Evolutionary conservation across 1,284 basidiomycete species (phyloP), one percentile per base, ranked within the genome.

Genomic region (Hemileia vastatrix): DNA sequence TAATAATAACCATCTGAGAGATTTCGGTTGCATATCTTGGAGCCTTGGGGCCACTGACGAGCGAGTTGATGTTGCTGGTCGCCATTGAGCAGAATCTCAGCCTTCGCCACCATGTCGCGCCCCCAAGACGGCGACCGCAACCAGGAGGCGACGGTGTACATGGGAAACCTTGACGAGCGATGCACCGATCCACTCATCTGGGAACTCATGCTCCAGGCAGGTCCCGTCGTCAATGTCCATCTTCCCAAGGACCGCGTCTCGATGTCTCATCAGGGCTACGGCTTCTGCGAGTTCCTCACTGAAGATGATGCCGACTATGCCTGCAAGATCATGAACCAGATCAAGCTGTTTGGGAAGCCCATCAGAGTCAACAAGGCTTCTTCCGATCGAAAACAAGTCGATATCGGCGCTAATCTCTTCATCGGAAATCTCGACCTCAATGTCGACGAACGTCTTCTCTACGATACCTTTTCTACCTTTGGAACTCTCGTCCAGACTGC

Each of bases 251-350:
- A 98, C 78, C 86, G 94, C 69, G 91, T 98, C 67, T 95, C 92
- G 9, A 93, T 93, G 86, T 82, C 88, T 2, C 94, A 98, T 76
- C 95, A 98, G 79, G 93, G 94, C 55, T 98, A 96, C 77, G 94
- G 93, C 53, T 98, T 98, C 79, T 96, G 94, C 81, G 94, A 98
- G 80, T 97, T 97, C 77, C 80, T 93, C 76, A 92, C 91, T 44
- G 93, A 97, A 78, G 89, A 92, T 75, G 95, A 97, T 78, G 92
- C 94, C 69, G 93, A 98, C 79, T 98, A 98, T 77, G 94, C 92
- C 65, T 95, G 91, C 82, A 95, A 95, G 81, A 96, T 97, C 72
- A 94, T 98, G 92, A 97, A 98, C 77, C 94, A 97, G 80, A 96
- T 98, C 77, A 98, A 98, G 78, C 79, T 98, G 55, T 98, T 89